Evolutionary conservation across 176 grass and related monocot species (phyloP).

Genomic region (Dactylis glomerata): DNA sequence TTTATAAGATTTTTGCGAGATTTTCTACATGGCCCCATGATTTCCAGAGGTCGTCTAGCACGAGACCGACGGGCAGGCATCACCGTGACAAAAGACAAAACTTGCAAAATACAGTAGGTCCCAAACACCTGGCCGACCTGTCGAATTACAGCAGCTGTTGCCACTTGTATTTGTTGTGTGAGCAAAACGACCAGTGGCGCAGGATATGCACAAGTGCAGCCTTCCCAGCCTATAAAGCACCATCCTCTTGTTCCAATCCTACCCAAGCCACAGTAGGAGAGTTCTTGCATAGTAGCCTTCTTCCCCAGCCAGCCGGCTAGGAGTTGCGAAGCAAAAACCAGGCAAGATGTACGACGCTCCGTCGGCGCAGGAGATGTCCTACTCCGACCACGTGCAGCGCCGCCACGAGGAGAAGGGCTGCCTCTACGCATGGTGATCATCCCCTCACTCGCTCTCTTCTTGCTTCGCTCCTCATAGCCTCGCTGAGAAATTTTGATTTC

Average conservation of each 20-base stretch:
- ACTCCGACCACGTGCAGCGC: slow-evolving; percentile 42
- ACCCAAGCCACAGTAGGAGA: background rate
- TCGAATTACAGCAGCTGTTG: background rate
- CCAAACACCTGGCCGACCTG: background rate
- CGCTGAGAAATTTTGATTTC: background rate
- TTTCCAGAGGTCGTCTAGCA: background rate
- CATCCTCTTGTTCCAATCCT: background rate
- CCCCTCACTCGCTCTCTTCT: too few relatives aligned
- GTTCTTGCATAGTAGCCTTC: background rate
- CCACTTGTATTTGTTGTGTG: background rate
- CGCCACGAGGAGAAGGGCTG: slow-evolving; percentile 71
- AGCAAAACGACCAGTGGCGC: background rate
- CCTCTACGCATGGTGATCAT: slow-evolving; percentile 57
- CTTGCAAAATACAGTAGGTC: background rate
- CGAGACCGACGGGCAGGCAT: background rate
- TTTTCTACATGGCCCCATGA: background rate
- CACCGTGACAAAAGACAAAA: background rate
- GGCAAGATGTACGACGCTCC: slow-evolving; percentile 17
- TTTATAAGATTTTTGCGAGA: background rate
- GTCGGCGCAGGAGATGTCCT: slow-evolving; percentile 50
- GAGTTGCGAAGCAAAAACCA: background rate
- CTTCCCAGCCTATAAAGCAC: background rate
- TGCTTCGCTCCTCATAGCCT: background rate
- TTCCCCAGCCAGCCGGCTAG: background rate
- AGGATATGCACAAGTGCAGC: background rate